Base-by-base conservation (phyloP, 495 filamentous ascomycete genomes). In the Neurospora hispaniola region DNA sequence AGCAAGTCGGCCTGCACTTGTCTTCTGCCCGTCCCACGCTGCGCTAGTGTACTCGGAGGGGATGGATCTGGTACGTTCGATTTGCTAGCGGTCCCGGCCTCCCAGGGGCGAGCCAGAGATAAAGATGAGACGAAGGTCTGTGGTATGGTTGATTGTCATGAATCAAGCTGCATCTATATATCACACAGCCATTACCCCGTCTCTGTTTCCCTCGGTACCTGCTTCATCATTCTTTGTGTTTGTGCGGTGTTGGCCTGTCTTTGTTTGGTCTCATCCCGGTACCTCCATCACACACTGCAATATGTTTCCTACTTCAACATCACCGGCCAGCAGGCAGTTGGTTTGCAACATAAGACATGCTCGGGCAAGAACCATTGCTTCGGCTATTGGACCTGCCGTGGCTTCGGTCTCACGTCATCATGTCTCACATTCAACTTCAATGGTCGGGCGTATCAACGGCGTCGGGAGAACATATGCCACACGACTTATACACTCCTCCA, bases 401-500 rank as follows among this genome's bases (percentile, higher is more conserved):
- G 42, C 42, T 66, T 14, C 35, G 11, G 20, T 71, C 43, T 39
- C 35, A 23, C 62, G n/a, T 71, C 41, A 62, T n/a, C 14, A 38
- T 69, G 40, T 62, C 31, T 59, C 31, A 71, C 43, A 38, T 35
- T 59, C 43, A 38, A 10, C 70, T 23, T 23, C 27, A 71, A 14
- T 23, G 23, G 38, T 71, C 35, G 20, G 40, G 41, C 42, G 41
- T 44, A 7, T 66, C 41, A 66, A 43, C 35, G 18, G 35, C 70
- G 42, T 18, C 23, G 62, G 72, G 40, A 68, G 23, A 39, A 68
- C 73, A 40, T 59, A 73, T 16, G 74, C 79, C 3, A 71, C 75
- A n/a, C 73, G 80, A 43, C 72, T 78, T 4, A 43, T 85, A 62
- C 84, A 85, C 75, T 82, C 80, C 8, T 85, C 84, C 6, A 74